Conservation (phyloP, 1,284 basidiomycete species). For the Cutaneotrichosporon mucoides region DNA sequence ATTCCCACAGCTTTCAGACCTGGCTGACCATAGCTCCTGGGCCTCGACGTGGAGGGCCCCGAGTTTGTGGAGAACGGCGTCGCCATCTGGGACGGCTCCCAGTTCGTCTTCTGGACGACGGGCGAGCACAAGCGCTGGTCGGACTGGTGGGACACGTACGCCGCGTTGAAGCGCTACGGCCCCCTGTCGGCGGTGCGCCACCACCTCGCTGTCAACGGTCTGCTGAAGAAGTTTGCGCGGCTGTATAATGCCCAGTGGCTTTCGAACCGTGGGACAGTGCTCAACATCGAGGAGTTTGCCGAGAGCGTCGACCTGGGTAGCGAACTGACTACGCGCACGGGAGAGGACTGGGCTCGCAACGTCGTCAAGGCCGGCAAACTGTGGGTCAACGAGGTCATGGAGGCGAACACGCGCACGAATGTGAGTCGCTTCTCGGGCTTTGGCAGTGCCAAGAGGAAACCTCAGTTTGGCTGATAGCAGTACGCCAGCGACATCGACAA, state of each 20-base stretch:
- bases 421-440: conserved; percentile 50
- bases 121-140: neutral
- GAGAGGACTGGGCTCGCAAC: conserved; percentile 59
- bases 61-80: neutral
- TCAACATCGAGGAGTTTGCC: conserved; percentile 36
- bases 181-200: neutral
- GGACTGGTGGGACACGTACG: neutral
- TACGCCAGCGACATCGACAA: conserved; percentile 60
- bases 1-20: neutral
- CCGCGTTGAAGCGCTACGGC: neutral
- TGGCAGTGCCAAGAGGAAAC: neutral
- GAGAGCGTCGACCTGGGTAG: conserved; percentile 32
- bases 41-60: too few relatives aligned
- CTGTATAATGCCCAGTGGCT: conserved; percentile 39
- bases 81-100: neutral
- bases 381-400: conserved; percentile 74
- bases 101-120: neutral
- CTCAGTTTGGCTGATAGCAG: conserved; percentile 17
- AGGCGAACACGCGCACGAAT: conserved; percentile 80
- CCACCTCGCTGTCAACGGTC: neutral
- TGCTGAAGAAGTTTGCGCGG: neutral
- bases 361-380: conserved; percentile 58
- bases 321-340: conserved; percentile 56
- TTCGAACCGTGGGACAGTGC: conserved; percentile 25
- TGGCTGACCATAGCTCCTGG: neutral